Percentiles rank a stretch among this genome's conserved stretches.
Conservation (phyloP, 73 alveolate genomes). For the Effrenium voratum region DNA sequence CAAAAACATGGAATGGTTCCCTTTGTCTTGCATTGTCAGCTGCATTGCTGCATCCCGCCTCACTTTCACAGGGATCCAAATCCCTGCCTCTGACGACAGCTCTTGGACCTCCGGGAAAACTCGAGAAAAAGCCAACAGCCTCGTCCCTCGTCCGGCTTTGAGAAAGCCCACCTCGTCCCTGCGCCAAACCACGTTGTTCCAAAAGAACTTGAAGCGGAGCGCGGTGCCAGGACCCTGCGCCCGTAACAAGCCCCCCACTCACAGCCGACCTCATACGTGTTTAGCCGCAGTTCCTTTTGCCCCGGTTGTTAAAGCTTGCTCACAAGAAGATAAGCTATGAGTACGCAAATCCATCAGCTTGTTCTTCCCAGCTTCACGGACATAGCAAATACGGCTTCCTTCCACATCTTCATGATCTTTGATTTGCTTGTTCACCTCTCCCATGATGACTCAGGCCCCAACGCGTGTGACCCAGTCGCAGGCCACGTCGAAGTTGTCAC, state of each 20-base stretch:
- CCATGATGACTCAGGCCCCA: no score
- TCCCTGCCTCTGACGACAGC: conserved; percentile 44
- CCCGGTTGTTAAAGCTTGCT: no score
- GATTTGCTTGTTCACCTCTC: no score
- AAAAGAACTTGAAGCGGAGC: conserved; percentile 87
- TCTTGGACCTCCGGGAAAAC: conserved; percentile 39
- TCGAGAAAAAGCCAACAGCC: background rate
- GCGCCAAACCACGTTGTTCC: conserved; percentile 29
- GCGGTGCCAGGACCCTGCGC: conserved; percentile 76
- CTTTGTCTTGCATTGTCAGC: background rate
- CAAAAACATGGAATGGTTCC: background rate
- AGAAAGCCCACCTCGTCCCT: conserved; percentile 19
- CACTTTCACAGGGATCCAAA: conserved; percentile 84
- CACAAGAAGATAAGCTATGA: no score
- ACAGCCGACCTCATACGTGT: background rate
- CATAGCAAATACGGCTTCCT: no score
- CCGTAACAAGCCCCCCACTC: background rate
- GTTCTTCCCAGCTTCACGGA: no score
- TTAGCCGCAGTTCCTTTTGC: no score
- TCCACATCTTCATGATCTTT: no score
- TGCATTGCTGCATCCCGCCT: background rate
- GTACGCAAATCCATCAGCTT: no score
- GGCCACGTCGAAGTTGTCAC: conserved; percentile 39
- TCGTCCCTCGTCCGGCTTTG: background rate
- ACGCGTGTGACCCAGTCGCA: conserved; percentile 37